Evolutionary conservation across 1,284 basidiomycete species (phyloP), one percentile per base, ranked within the genome.

Genomic region (Abortiporus biennis): DNA sequence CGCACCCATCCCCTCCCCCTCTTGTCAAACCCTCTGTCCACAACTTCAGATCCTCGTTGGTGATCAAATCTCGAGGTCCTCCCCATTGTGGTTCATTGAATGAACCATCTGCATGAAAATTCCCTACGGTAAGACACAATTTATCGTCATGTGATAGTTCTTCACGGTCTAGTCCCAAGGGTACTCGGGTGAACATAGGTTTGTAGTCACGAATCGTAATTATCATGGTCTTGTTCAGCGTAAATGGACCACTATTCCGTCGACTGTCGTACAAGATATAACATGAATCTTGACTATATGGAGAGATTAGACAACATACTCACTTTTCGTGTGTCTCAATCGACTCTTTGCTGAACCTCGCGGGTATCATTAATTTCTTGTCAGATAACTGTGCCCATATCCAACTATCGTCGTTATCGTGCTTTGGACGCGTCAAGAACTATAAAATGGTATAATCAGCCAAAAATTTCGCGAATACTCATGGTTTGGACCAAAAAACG

Each of bases 1-100:
- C n/a, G 33, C 34, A 77, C 76, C 76, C 78, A 50, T 64, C 73
- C 39, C 77, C 76, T 20, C 76, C 78, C 34, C 67, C 65, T 41
- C 69, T 53, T 42, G 64, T 66, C 39, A 82, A 56, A 9, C 73
- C 78, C 9, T 66, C 51, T 13, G 67, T 56, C 79, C 80, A 83
- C 38, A 59, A 57, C 12, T 51, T 51, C 5, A 82, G 52, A 19
- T 64, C 63, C 3, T 49, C 35, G 38, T 74, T 52, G 2, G 47
- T 54, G 24, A 68, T 66, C 2, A 80, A 48, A 12, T 67, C 61
- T 37, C 60, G 57, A 0, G 80, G 78, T 21, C 56, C 59, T 0
- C 72, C 76, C 53, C 72, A 76, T 19, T 55, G 53, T 2, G 61
- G 54, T 51, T 74, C 70, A 3, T 64, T 66, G 13, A 56, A 48